A percentile compares a stretch with the other conserved stretches of the same genome.
These are phyloP conservation scores for Termitomyces sp. DNA, from an alignment of 768 basidiomycete species.

Conservation along the genomic window DNA sequence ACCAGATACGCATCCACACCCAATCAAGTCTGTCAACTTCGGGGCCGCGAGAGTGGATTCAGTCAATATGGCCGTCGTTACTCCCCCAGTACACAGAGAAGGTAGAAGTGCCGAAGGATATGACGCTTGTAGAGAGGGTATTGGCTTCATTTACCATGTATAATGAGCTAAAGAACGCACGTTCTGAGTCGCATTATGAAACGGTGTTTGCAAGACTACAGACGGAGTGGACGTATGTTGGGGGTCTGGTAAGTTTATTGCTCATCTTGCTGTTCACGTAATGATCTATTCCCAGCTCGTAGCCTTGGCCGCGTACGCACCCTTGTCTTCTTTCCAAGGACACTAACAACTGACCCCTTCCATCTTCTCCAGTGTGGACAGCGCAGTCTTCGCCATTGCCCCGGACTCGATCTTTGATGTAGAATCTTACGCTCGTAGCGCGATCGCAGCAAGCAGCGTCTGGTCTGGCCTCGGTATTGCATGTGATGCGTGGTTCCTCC, in stretches of 20 bases:
- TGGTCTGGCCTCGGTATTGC: constrained; percentile 65
- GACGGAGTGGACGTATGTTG: constrained; percentile 64
- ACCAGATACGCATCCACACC: too few relatives aligned
- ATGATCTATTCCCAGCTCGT: constrained; percentile 39
- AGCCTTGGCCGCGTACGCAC: constrained; percentile 52
- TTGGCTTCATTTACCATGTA: constrained; percentile 57
- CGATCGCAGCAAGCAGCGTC: constrained; percentile 56
- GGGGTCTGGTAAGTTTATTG: constrained; percentile 48
- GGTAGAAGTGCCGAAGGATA: constrained; percentile 26
- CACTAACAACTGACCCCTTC: neutral
- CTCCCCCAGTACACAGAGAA: constrained; percentile 44
- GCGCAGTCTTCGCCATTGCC: constrained; percentile 63
- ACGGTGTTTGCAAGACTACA: constrained; percentile 43
- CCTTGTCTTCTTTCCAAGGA: neutral
- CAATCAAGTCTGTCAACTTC: neutral
- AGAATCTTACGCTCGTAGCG: constrained; percentile 40
- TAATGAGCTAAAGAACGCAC: constrained; percentile 47
- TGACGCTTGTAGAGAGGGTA: constrained; percentile 31
- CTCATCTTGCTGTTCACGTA: neutral
- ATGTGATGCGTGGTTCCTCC: constrained; percentile 62
- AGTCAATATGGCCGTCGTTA: constrained; percentile 11
- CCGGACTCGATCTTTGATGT: constrained; percentile 50
- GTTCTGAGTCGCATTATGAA: constrained; percentile 48
- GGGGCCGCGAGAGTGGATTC: neutral
- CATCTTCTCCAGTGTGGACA: constrained; percentile 34